Percentiles rank a stretch among this genome's conserved stretches.
Conservation (phyloP, 768 basidiomycete species). For the Trametes sanguinea region DNA sequence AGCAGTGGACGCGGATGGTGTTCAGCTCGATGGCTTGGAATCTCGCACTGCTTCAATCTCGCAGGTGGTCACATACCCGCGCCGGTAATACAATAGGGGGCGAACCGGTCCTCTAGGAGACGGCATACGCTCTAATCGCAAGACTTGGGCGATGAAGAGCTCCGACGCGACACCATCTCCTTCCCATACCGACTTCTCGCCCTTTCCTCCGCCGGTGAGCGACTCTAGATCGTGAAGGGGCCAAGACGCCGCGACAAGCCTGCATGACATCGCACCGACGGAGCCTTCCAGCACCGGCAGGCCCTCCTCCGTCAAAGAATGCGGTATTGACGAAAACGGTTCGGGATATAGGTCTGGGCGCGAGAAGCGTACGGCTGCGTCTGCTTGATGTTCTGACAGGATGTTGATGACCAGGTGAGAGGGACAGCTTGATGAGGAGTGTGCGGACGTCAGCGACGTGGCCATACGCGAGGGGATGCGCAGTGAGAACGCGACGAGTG, state of each 20-base stretch:
- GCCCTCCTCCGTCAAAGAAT: constrained; percentile 50
- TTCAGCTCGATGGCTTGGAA: constrained; percentile 11
- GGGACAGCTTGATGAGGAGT: constrained; percentile 21
- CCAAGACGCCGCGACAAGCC: constrained; percentile 59
- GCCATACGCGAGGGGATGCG: constrained; percentile 91
- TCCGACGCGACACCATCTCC: constrained; percentile 53
- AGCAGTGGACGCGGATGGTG: background rate
- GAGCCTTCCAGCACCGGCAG: constrained; percentile 59
- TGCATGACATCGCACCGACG: constrained; percentile 75
- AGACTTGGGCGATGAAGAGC: constrained; percentile 81
- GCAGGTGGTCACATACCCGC: constrained; percentile 51
- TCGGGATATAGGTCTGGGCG: constrained; percentile 65
- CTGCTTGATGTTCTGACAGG: constrained; percentile 66
- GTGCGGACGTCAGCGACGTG: constrained; percentile 45
- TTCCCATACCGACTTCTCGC: constrained; percentile 26
- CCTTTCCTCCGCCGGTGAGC: constrained; percentile 31
- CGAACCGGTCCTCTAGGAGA: constrained; percentile 27
- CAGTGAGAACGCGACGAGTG: constrained; percentile 87
- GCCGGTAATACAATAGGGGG: constrained; percentile 68
- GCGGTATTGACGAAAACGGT: constrained; percentile 51
- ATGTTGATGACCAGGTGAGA: constrained; percentile 79
- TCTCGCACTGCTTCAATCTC: constrained; percentile 12
- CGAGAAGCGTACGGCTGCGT: constrained; percentile 69
- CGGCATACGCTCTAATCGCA: constrained; percentile 53
- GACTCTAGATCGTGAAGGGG: constrained; percentile 58